phyloP scores from a whole-genome alignment of 768 basidiomycete species.

The Lentinula lateritia region DNA sequence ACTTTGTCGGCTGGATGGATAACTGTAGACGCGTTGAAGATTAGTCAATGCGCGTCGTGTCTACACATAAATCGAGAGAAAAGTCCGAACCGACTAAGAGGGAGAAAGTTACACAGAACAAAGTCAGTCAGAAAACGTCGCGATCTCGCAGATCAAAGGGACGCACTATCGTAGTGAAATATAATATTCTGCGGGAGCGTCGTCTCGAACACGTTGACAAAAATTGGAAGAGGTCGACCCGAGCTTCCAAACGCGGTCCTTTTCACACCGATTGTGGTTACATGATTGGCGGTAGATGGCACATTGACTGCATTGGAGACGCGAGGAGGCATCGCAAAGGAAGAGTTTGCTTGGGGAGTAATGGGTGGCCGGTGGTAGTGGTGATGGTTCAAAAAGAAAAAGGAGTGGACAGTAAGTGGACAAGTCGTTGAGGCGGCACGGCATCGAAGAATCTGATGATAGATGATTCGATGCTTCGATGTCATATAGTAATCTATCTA shows the following conservation, averaged over 20 bases:
- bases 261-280: constrained; percentile 60
- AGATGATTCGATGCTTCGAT: no score
- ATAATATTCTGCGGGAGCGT: constrained; percentile 52
- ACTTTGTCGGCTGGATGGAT: constrained; percentile 67
- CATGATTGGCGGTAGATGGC: constrained; percentile 18
- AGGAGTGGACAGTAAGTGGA: background rate
- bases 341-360: background rate
- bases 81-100: constrained; percentile 37
- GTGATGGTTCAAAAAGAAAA: background rate
- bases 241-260: constrained; percentile 57
- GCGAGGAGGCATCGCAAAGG: constrained; percentile 34
- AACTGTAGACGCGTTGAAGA: constrained; percentile 27
- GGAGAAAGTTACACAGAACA: background rate
- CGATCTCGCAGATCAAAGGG: background rate
- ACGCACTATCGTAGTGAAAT: constrained; percentile 75
- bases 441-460: no score
- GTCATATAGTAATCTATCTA: no score
- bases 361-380: no score
- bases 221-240: constrained; percentile 37
- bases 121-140: background rate
- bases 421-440: background rate
- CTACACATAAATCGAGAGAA: background rate
- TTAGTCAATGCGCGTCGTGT: background rate
- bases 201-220: constrained; percentile 60
- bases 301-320: constrained; percentile 19